Evolutionary conservation across 192 early-diverging fungal species (phyloP), one percentile per base, ranked within the genome.

Genomic region (Rhizophagus prolifer): DNA sequence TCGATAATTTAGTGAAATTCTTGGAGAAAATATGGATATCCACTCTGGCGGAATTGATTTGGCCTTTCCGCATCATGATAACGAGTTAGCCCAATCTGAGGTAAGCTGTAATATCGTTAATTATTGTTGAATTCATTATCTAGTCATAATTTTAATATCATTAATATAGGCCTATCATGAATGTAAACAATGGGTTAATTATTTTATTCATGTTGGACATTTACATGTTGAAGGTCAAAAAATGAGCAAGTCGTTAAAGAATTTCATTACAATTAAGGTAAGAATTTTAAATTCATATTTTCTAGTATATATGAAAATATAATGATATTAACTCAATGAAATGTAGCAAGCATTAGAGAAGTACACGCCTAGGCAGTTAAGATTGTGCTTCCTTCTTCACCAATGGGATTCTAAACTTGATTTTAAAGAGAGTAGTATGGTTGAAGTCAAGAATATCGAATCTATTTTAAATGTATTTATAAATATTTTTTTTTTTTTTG

Each of bases 221-320:
- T 86, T 97, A 79, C 92, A 97, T 79, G 92, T 97, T 58, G 95
- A 97, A 78, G 95, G 95, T 44, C 91, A 90, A 78, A 99, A 99
- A 86, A 99, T 99, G 97, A 95, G 93, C 74, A 99, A 99, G 87
- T 93, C 91, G 78, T 85, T 99, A 47, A 99, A 99, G 85, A 99
- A 99, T 86, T 99, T 97, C 87, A 90, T 95, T 74, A 89, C 93
- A n/a, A 95, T 99, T 71, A 85, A 94, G 82, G 91, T 81, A 66
- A 14, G 70, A 21, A 28, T 30, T 36, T 58, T 25, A 25, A 30
- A 16, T 9, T 23, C 79, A 4, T 83, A 3, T 75, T 31, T 28
- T 73, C 28, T 21, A 12, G 61, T 66, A 66, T 66, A 65, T 26
- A 66, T 16, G 21, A 7, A 19, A 25, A 66, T 28, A 21, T 16